Evolutionary conservation across 2,329 filamentous ascomycete species (phyloP).

Genomic region (Sordariomycetes sp.): DNA sequence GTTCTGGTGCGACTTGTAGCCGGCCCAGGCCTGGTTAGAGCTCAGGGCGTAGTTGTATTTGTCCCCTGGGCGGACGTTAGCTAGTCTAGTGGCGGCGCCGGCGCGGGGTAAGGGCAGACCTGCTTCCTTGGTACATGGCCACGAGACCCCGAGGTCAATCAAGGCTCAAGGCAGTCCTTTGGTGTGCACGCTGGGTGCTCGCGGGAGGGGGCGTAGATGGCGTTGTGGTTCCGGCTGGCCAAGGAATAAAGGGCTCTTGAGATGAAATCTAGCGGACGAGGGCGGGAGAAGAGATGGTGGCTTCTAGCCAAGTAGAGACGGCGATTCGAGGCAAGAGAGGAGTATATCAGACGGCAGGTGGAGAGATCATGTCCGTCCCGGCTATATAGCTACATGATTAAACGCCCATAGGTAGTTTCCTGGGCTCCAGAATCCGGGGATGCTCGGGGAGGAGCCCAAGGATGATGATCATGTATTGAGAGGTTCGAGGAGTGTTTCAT

Average conservation of each 20-base stretch:
- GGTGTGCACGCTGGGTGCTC: background rate
- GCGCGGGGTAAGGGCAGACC: background rate
- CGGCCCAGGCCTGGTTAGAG: slow-evolving; percentile 59
- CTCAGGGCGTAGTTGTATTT: slow-evolving; percentile 48
- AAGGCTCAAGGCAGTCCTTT: background rate
- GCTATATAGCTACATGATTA: background rate
- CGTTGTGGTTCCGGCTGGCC: too few species aligned
- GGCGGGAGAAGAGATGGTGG: too few species aligned
- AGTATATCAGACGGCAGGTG: background rate
- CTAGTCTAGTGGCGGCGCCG: background rate
- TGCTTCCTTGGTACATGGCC: slow-evolving; percentile 4
- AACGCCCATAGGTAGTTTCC: background rate
- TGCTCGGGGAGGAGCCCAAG: background rate
- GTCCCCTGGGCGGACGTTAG: slow-evolving; percentile 26
- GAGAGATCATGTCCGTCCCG: background rate
- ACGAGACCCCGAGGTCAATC: background rate
- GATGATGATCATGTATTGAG: slow-evolving; percentile 3
- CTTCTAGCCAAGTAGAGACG: too few species aligned
- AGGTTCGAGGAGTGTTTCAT: slow-evolving; percentile 4
- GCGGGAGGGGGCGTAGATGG: background rate
- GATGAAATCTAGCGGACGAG: too few species aligned
- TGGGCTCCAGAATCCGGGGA: background rate
- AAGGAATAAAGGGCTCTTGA: too few species aligned
- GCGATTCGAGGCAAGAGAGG: too few species aligned
- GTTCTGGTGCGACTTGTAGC: slow-evolving; percentile 49